These are phyloP conservation scores for Senecio squalidus DNA, from an alignment of 140 eudicot species.

Conservation along the genomic window DNA sequence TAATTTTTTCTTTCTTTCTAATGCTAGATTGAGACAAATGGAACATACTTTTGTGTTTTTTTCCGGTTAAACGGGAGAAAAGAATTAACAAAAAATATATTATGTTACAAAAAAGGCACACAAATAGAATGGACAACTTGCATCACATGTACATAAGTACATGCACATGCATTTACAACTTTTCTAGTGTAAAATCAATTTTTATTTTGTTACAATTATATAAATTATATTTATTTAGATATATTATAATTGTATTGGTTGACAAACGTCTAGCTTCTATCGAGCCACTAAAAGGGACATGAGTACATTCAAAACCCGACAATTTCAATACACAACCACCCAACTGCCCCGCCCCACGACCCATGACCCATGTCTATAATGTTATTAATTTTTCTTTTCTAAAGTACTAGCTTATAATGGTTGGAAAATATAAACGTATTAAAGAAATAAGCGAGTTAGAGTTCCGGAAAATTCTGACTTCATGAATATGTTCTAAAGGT, in stretches of 20 bases:
- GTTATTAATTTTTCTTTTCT: background rate
- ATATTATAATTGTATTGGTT: background rate
- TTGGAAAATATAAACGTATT: background rate
- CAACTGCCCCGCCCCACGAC: conserved; percentile 11
- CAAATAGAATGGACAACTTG: background rate
- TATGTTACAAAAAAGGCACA: background rate
- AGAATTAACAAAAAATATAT: conserved; percentile 1
- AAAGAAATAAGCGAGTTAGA: too few relatives aligned
- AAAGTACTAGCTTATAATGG: too few relatives aligned
- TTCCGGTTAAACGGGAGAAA: background rate
- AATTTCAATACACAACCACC: background rate
- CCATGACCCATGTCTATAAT: background rate
- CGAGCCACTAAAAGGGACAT: conserved; percentile 29
- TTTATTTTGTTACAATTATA: background rate
- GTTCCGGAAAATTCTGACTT: too few relatives aligned
- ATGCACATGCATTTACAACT: conserved; percentile 2
- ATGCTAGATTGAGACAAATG: conserved; percentile 5
- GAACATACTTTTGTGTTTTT: conserved; percentile 1
- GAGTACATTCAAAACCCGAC: conserved; percentile 18
- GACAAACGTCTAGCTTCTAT: conserved; percentile 18
- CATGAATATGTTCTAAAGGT: too few relatives aligned
- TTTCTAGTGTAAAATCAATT: background rate
- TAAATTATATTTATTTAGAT: background rate
- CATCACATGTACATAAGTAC: background rate
- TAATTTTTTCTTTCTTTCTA: background rate